Evolutionary conservation across 2,329 filamentous ascomycete genomes (phyloP).

Genomic region (Paraconiothyrium brasiliense): DNA sequence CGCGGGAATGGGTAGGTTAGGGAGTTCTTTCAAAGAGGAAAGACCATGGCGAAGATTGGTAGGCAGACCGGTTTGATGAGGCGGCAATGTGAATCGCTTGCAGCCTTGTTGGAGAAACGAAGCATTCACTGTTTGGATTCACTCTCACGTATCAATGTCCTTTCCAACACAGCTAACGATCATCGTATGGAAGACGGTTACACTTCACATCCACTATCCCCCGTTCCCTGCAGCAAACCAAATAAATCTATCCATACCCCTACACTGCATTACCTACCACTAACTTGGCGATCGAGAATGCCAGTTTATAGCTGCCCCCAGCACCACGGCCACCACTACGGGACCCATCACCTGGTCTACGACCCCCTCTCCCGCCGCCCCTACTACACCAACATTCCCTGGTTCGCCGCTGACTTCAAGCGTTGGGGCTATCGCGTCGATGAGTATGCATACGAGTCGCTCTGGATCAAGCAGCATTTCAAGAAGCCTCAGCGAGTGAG

Average conservation of each 20-base stretch:
- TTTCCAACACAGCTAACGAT: neutral
- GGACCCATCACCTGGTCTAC: constrained; percentile 20
- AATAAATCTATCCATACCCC: too few relatives aligned
- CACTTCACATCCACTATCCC: neutral
- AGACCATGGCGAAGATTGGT: neutral
- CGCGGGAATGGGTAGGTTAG: neutral
- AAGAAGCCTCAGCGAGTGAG: neutral
- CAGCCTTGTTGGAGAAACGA: neutral
- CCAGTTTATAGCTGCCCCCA: too few relatives aligned
- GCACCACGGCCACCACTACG: neutral
- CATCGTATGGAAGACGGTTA: neutral
- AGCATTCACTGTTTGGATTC: neutral
- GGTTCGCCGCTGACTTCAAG: constrained; percentile 29
- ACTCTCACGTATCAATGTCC: neutral
- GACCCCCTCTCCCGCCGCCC: constrained; percentile 16
- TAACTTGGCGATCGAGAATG: neutral
- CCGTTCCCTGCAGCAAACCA: neutral
- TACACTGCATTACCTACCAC: too few relatives aligned
- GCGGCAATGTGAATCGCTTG: neutral
- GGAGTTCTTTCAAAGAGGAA: too few relatives aligned
- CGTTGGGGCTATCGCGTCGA: constrained; percentile 28
- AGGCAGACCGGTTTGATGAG: neutral
- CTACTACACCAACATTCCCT: constrained; percentile 25
- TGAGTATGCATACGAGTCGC: constrained; percentile 10
- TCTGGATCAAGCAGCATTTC: neutral